Conservation (phyloP, 2,329 filamentous ascomycete species). For the Aspergillus sp. region DNA sequence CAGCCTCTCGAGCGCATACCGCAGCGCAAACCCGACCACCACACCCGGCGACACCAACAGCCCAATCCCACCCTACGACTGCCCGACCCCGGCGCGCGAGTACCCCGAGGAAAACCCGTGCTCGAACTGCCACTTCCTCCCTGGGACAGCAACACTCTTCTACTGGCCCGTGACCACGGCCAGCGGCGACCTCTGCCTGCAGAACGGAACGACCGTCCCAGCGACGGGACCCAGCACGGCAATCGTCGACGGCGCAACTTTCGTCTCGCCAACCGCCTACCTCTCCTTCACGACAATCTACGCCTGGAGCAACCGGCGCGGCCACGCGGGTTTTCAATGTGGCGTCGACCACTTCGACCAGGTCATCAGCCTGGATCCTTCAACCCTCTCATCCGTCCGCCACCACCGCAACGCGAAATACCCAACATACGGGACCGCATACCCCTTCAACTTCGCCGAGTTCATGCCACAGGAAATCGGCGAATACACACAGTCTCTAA, state of each 20-base stretch:
- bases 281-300: slow-evolving; percentile 30
- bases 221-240: slow-evolving; percentile 28
- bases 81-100: slow-evolving; percentile 18
- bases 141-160: slow-evolving; percentile 29
- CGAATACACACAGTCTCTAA: slow-evolving; percentile 23
- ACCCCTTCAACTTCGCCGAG: slow-evolving; percentile 30
- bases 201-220: slow-evolving; percentile 26
- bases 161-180: slow-evolving; percentile 32
- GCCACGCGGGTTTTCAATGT: slow-evolving; percentile 23
- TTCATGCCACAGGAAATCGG: slow-evolving; percentile 25
- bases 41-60: slow-evolving; percentile 26
- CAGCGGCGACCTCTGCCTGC: slow-evolving; percentile 25
- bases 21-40: slow-evolving; percentile 8
- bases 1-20: slow-evolving; percentile 17
- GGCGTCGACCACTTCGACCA: slow-evolving; percentile 24
- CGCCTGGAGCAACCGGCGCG: slow-evolving; percentile 27
- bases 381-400: slow-evolving; percentile 23
- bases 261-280: slow-evolving; percentile 28
- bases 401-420: slow-evolving; percentile 29
- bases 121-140: slow-evolving; percentile 27
- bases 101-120: slow-evolving; percentile 27
- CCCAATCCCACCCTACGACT: slow-evolving; percentile 22
- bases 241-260: slow-evolving; percentile 25
- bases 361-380: slow-evolving; percentile 25
- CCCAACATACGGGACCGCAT: slow-evolving; percentile 25